phyloP scores from a whole-genome alignment of 176 grass and related monocot genomes.

The Sorghum bicolor region DNA sequence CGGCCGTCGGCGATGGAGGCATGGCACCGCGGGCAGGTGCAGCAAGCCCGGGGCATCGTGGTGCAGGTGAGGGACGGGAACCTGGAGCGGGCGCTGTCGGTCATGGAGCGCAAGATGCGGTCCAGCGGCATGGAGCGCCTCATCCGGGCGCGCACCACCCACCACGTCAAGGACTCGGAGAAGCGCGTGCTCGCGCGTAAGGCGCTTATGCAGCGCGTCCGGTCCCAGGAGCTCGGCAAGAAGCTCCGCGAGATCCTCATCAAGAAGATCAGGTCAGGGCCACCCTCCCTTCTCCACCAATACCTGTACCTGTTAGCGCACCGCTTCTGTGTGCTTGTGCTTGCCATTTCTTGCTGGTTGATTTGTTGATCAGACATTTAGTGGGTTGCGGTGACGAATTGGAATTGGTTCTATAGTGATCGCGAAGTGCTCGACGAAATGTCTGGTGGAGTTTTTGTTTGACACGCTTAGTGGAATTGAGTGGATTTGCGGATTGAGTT shows the following conservation, averaged over 20 bases:
- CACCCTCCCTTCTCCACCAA: not conserved
- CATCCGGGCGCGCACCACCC: slow-evolving; percentile 45
- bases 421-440: slow-evolving; percentile 29
- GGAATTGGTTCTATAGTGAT: not conserved
- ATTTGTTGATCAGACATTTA: not conserved
- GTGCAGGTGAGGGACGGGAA: slow-evolving; percentile 82
- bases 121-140: slow-evolving; percentile 88
- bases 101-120: slow-evolving; percentile 83
- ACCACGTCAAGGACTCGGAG: slow-evolving; percentile 94
- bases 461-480: not conserved
- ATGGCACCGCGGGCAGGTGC: slow-evolving; percentile 17
- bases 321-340: not conserved
- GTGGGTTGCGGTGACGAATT: not conserved
- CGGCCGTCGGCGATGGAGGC: not conserved
- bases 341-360: not conserved
- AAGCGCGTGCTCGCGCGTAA: slow-evolving; percentile 90
- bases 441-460: not conserved
- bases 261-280: slow-evolving; percentile 87
- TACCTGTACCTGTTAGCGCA: not conserved
- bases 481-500: not conserved
- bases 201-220: slow-evolving; percentile 71
- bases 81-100: slow-evolving; percentile 62
- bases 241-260: slow-evolving; percentile 81
- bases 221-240: slow-evolving; percentile 76
- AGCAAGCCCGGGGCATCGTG: slow-evolving; percentile 57